Base-by-base conservation (phyloP, 805 yeast genomes). In the Torulaspora microellipsoides region DNA sequence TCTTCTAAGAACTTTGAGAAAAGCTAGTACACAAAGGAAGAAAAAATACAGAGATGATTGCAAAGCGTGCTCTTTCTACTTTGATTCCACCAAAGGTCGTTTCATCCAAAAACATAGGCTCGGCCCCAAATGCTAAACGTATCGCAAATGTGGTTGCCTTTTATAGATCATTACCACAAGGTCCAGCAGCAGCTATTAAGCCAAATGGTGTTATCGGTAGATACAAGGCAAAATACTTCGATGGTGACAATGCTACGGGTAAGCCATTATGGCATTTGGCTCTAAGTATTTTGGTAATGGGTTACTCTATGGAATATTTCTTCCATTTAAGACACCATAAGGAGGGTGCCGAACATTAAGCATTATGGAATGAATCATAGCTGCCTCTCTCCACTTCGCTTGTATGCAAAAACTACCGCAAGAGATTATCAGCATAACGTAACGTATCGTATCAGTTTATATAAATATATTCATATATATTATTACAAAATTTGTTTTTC, bases 81-180 rank as follows among this genome's bases (percentile, higher is more conserved):
- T 78, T 91, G 75, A 90, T 91, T 66, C 99, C 99, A 60, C 99
- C 99, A 69, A 91, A 91, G 91, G 83, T 91, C 65, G 97, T 96
- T 45, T 89, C 97, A 51, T 93, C 96, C 36, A 78, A 83, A 84
- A 90, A 88, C 84, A 76, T 93, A 56, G 95, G 96, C 48, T 78
- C 95, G 49, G 88, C 89, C 73, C 96, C 97, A 63, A 85, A 91
- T 61, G 98, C 98, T 59, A 87, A 88, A 79, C 87, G 95, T 75
- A 87, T 93, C 83, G 83, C 87, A 56, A 85, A 86, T 68, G 95
- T 91, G 61, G 97, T 91, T 60, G 77, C 86, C 53, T 90, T 93
- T 80, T 91, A 91, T 85, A 86, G 91, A 75, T 82, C 88, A 58
- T 80, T 91, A 61, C 99, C 99, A 66, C 90, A 88, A 67, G 98